phyloP scores from a whole-genome alignment of 495 filamentous ascomycete species.

The Astrothelium subdiscretum region DNA sequence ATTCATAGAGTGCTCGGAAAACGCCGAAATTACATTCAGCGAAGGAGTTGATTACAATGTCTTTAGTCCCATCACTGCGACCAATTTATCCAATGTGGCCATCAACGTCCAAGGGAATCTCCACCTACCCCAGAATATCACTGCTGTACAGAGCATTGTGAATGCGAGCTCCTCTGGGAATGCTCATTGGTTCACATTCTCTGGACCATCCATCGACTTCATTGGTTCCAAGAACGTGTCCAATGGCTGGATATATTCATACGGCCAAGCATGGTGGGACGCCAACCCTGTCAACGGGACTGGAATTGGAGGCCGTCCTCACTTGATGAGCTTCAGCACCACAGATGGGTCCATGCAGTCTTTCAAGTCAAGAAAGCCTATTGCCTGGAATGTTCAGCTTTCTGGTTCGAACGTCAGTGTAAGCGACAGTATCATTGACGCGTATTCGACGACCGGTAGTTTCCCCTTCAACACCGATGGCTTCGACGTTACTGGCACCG shows the following conservation, averaged over 20 bases:
- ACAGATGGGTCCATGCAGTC: slow-evolving; percentile 26
- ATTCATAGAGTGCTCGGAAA: slow-evolving; percentile 25
- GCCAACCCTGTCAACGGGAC: slow-evolving; percentile 29
- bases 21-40: slow-evolving; percentile 29
- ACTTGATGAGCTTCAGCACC: slow-evolving; percentile 31
- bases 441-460: slow-evolving; percentile 25
- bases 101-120: slow-evolving; percentile 33
- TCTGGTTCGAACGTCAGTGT: slow-evolving; percentile 29
- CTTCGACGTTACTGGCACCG: slow-evolving; percentile 31
- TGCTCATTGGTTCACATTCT: slow-evolving; percentile 27
- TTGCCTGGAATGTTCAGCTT: slow-evolving; percentile 34
- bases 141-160: slow-evolving; percentile 26
- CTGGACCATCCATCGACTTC: slow-evolving; percentile 28
- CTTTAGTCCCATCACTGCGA: slow-evolving; percentile 28
- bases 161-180: slow-evolving; percentile 14
- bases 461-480: slow-evolving; percentile 39
- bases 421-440: slow-evolving; percentile 31
- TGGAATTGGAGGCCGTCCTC: slow-evolving; percentile 28
- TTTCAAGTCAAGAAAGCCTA: slow-evolving; percentile 34
- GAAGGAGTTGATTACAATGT: slow-evolving; percentile 32
- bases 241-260: slow-evolving; percentile 35
- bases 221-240: slow-evolving; percentile 24
- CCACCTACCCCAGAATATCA: slow-evolving; percentile 30
- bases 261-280: slow-evolving; percentile 37
- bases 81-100: slow-evolving; percentile 32